Evolutionary conservation across 2,329 filamentous ascomycete genomes (phyloP), one percentile per base, ranked within the genome.

Genomic region (Hypoxylon sp.): DNA sequence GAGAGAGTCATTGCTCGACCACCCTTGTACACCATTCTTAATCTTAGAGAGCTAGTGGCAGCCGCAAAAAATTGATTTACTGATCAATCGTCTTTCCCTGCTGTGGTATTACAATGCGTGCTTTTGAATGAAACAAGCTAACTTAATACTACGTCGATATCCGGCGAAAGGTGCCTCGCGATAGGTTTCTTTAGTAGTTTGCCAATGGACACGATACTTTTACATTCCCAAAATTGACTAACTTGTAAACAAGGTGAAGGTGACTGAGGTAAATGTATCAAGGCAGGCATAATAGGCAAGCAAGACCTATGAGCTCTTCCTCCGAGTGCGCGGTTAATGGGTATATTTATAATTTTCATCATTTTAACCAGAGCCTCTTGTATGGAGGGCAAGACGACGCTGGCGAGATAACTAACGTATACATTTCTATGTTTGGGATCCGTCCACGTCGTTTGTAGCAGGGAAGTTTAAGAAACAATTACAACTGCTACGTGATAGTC

Each of bases 11-110:
- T 21, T 48, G 37, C 39, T 19, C 27, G 19, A 17, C 42, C 19
- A 47, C 39, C 52, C 53, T 55, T 69, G 68, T 72, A 74, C 68
- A 72, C 65, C 68, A 70, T 68, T 55, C 65, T 61, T 74, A 68
- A 71, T 72, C 62, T 65, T 72, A 75, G 63, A 58, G 59, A 69
- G 65, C 68, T 70, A 72, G 72, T 74, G 71, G 70, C 68, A 70
- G 67, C 72, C 58, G 47, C 48, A 56, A 68, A 68, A 72, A 73
- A 66, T 72, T 64, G 61, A 70, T 61, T 65, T 72, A 61, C n/a
- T 65, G 48, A 68, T 50, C 39, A 70, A 73, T 52, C 13, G 15
- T 27, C 42, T 7, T 51, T 54, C n/a, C 27, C 6, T 51, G 2
- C 6, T 17, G 13, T 31, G 19, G 13, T 51, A 53, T 61, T 35